phyloP scores from a whole-genome alignment of 2,329 filamentous ascomycete species.

The Exophiala dermatitidis region DNA sequence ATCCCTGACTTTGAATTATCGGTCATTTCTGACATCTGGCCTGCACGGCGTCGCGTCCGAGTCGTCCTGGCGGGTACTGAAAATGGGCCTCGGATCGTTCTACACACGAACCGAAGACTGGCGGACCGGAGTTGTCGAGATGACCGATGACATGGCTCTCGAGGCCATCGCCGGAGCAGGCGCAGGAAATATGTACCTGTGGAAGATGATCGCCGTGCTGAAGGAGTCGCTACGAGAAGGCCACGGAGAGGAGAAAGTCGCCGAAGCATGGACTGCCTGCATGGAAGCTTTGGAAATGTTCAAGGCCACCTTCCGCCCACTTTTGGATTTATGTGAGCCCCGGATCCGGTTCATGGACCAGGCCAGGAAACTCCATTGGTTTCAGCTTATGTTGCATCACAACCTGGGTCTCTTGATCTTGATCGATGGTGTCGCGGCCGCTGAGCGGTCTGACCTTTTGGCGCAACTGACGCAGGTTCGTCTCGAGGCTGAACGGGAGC shows the following conservation, averaged over 20 bases:
- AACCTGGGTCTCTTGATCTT: constrained; percentile 29
- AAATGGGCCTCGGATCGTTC: constrained; percentile 28
- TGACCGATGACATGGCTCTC: constrained; percentile 29
- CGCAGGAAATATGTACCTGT: constrained; percentile 29
- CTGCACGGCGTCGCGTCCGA: constrained; percentile 29
- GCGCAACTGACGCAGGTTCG: constrained; percentile 23
- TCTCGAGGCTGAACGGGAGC: constrained; percentile 27
- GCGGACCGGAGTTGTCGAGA: constrained; percentile 25
- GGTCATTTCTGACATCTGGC: constrained; percentile 37
- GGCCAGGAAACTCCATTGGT: constrained; percentile 32
- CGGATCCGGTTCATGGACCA: constrained; percentile 30
- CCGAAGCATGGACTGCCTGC: constrained; percentile 26
- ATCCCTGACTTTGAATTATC: constrained; percentile 38
- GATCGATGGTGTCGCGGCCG: constrained; percentile 28
- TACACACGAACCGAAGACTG: constrained; percentile 28
- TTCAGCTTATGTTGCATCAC: constrained; percentile 30
- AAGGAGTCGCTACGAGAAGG: constrained; percentile 33
- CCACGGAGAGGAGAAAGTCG: constrained; percentile 29
- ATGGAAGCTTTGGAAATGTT: constrained; percentile 30
- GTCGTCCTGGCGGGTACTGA: constrained; percentile 29
- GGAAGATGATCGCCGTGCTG: constrained; percentile 30
- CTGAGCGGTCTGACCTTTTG: constrained; percentile 28
- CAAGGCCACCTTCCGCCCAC: constrained; percentile 28
- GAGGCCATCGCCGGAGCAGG: constrained; percentile 30
- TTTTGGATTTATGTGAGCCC: constrained; percentile 28